phyloP scores from a whole-genome alignment of 2,329 filamentous ascomycete genomes.

The Lasiodiplodia gonubiensis region DNA sequence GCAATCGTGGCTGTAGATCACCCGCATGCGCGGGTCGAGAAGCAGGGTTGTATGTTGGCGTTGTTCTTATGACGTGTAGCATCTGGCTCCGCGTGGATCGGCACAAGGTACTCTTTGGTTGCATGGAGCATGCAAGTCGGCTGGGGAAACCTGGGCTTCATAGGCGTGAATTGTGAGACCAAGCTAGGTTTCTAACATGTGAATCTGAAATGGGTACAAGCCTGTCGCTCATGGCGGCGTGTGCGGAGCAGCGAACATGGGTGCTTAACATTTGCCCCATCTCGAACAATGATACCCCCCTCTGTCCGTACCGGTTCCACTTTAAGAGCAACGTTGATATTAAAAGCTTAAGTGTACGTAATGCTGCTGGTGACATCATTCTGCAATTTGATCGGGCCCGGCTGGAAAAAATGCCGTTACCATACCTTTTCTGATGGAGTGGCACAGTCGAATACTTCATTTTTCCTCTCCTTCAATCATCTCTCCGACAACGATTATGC shows the following conservation, averaged over 20 bases:
- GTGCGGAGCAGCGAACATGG: neutral
- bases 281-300: neutral
- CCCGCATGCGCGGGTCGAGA: neutral
- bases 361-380: neutral
- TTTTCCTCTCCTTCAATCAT: neutral
- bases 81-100: neutral
- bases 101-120: neutral
- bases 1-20: slow-evolving; percentile 15
- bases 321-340: neutral
- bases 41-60: slow-evolving; percentile 1
- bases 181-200: neutral
- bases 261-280: neutral
- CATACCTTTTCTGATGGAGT: neutral
- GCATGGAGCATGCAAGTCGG: neutral
- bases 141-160: neutral
- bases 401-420: neutral
- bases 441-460: neutral
- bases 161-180: neutral
- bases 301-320: neutral
- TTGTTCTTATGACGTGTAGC: neutral
- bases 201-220: neutral
- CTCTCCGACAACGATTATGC: neutral
- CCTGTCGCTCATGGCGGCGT: neutral
- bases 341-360: neutral
- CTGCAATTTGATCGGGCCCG: neutral